Evolutionary conservation across 2,329 filamentous ascomycete species (phyloP), one percentile per base, ranked within the genome.

Genomic region (Penicillium sp.): DNA sequence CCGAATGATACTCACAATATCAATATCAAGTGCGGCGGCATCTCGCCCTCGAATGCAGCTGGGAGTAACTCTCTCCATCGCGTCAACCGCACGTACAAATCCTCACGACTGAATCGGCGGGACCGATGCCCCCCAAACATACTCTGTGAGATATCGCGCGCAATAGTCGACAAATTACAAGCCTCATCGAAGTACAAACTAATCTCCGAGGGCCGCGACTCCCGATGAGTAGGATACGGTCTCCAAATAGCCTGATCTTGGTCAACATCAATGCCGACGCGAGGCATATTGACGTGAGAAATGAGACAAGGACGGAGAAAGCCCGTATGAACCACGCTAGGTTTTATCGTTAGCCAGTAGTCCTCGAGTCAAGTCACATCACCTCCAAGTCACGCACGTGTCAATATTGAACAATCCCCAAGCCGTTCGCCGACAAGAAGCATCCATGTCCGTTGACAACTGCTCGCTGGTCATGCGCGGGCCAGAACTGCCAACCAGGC

Each of bases 321-420:
- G 18, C 65, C 65, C 24, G 71, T 67, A 50, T 74, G 72, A 3
- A 72, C 64, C 42, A 71, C 64, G 2, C 72, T 75, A 29, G 1
- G 16, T 3, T 14, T 26, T 13, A n/a, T n/a, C n/a, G 8, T 43
- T 10, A 33, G 21, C 37, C 6, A 14, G 1, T 19, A 28, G 26
- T 48, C 4, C 3, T 3, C n/a, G 2, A 14, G 13, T 2, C n/a
- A 19, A 21, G 24, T 14, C 24, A 11, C 5, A 13, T 29, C 3
- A 3, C 11, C 9, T 36, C n/a, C n/a, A n/a, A n/a, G n/a, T n/a
- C 14, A 66, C 72, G 51, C 56, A 74, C 72, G 72, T 74, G 40
- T 75, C 72, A 28, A 74, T 64, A 36, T 75, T 70, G 36, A 73
- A 75, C 18, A 75, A 39, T 0, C 72, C 72, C 72, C 72, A 75